Conservation (phyloP, 2,329 filamentous ascomycete species). For the Colletotrichum noveboracense region DNA sequence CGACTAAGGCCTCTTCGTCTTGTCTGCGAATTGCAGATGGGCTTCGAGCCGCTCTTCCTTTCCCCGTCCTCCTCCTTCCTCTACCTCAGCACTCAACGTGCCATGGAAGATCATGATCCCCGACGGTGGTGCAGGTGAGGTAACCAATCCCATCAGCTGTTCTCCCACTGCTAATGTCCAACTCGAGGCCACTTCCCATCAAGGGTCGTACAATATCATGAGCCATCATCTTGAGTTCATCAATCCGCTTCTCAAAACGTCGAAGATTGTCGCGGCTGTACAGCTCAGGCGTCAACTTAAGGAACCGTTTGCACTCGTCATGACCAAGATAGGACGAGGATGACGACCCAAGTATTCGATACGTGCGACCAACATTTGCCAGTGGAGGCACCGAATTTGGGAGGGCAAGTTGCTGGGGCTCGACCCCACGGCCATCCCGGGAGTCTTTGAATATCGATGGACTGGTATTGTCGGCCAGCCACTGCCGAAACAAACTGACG, state of each 20-base stretch:
- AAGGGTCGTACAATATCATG: constrained; percentile 83
- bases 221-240: constrained; percentile 86
- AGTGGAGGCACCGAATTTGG: constrained; percentile 50
- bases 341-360: constrained; percentile 74
- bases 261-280: constrained; percentile 88
- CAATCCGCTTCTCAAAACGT: constrained; percentile 84
- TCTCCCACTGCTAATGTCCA: constrained; percentile 65
- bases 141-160: constrained; percentile 51
- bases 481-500: constrained; percentile 87
- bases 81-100: constrained; percentile 37
- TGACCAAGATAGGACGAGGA: constrained; percentile 74
- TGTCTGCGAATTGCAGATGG: not conserved
- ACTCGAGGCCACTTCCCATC: constrained; percentile 84
- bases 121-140: constrained; percentile 55
- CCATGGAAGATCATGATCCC: constrained; percentile 58
- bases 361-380: constrained; percentile 73
- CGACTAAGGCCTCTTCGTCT: not conserved
- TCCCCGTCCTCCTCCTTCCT: not conserved
- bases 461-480: constrained; percentile 89
- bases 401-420: constrained; percentile 35
- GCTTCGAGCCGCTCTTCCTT: not conserved
- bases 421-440: constrained; percentile 33
- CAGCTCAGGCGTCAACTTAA: constrained; percentile 81
- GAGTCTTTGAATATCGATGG: constrained; percentile 56
- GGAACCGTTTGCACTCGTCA: constrained; percentile 89